Evolutionary conservation across 495 filamentous ascomycete species (phyloP), one percentile per base, ranked within the genome.

Genomic region (Penicillium salamii): DNA sequence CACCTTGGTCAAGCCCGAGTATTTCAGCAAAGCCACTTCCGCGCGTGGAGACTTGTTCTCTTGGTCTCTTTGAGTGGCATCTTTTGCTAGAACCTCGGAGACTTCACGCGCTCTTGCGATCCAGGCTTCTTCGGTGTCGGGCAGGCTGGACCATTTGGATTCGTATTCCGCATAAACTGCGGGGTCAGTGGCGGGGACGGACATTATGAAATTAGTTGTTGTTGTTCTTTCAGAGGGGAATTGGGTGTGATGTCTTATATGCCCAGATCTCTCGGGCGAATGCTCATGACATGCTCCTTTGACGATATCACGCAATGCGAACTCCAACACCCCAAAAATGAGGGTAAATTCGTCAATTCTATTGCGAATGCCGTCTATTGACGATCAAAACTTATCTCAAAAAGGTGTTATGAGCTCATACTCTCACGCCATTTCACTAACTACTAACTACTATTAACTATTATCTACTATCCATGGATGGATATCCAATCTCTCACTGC

Each of bases 21-120:
- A 67, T 52, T 84, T 85, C 35, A 84, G 72, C 5, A 85, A 67
- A 5, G 71, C 56, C 8, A 84, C 61, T 44, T 85, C 80, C 2
- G 81, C 80, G 1, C 59, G 58, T 6, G 81, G 80, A 0, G 77
- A 76, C 50, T 78, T 81, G 43, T 81, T 76, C 45, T 77, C 81
- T 37, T 72, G 72, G 44, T 83, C 79, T 23, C 81, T 65, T 13
- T 66, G 64, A 0, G 71, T 70, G 0, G 76, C 80, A 62, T 84
- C 81, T 9, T 61, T 57, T 5, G 72, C 66, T 3, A 85, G 66
- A 14, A 83, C 75, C 3, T 72, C 67, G 7, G 78, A 65, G 1
- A 84, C 78, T 34, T 79, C 66, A n/a, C 60, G 57, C 1, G 81
- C 82, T 36, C 81, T 64, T 15, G 64, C 50, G 8, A 82, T 31